Evolutionary conservation across 371 early-diverging fungal species (phyloP).

Genomic region (Mucor racemosus): DNA sequence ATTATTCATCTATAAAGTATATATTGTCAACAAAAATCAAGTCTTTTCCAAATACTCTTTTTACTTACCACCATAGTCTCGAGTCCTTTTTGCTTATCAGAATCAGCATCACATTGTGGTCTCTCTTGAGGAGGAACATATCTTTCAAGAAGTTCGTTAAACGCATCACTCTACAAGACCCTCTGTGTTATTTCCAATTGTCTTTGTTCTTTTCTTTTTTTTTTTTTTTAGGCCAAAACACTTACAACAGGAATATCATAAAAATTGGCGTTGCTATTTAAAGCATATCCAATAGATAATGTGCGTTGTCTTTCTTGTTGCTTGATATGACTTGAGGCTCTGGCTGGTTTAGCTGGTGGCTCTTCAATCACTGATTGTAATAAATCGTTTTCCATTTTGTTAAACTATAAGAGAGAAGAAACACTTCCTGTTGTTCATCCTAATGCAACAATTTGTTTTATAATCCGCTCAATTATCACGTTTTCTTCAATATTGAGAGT

Average conservation of each 20-base stretch:
- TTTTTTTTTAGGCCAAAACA: background rate
- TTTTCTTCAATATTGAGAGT: too few relatives aligned
- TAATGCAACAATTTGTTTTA: background rate
- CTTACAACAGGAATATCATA: conserved; percentile 65
- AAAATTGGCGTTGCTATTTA: conserved; percentile 53
- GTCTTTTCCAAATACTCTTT: background rate
- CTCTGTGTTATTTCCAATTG: background rate
- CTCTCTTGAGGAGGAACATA: conserved; percentile 60
- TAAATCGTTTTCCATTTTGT: conserved; percentile 10
- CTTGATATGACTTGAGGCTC: background rate
- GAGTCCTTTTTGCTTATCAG: conserved; percentile 35
- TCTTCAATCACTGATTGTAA: conserved; percentile 11
- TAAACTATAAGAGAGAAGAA: background rate
- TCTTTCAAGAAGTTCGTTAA: conserved; percentile 58
- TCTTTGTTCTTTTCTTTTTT: too few relatives aligned
- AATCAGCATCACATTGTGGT: conserved; percentile 49
- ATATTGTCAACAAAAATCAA: too few relatives aligned
- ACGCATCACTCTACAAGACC: conserved; percentile 49
- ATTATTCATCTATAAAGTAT: conserved; percentile 52
- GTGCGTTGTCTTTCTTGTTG: conserved; percentile 21
- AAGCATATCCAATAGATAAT: conserved; percentile 30
- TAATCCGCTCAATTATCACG: too few relatives aligned
- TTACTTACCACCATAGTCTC: conserved; percentile 39
- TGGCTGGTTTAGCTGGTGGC: conserved; percentile 14
- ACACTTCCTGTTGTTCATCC: background rate